Evolutionary conservation across 495 filamentous ascomycete species (phyloP).

Genomic region (Talaromyces adpressus): DNA sequence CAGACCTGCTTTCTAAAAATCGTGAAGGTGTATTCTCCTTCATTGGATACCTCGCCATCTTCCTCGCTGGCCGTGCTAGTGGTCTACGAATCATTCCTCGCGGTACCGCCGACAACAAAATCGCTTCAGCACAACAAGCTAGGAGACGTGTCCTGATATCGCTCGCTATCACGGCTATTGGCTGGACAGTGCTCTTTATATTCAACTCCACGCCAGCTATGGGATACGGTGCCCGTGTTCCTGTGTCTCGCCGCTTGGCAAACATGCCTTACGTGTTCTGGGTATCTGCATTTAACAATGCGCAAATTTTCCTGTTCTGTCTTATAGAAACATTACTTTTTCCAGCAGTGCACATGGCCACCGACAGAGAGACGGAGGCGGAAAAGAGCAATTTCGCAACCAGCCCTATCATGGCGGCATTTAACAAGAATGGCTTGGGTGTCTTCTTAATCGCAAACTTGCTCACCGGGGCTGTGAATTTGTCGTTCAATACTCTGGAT

Average conservation of each 20-base stretch:
- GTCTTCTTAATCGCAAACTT: slow-evolving; percentile 87
- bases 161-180: slow-evolving; percentile 49
- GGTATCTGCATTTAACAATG: slow-evolving; percentile 81
- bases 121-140: slow-evolving; percentile 24
- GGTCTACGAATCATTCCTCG: slow-evolving; percentile 74
- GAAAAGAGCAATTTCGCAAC: slow-evolving; percentile 64
- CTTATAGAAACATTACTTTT: slow-evolving; percentile 71
- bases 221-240: slow-evolving; percentile 55
- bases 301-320: slow-evolving; percentile 71
- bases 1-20: slow-evolving; percentile 75
- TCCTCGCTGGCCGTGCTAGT: slow-evolving; percentile 77
- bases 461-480: slow-evolving; percentile 80
- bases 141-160: slow-evolving; percentile 50
- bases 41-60: slow-evolving; percentile 88
- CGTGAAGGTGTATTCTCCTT: slow-evolving; percentile 93
- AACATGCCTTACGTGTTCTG: slow-evolving; percentile 93
- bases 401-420: slow-evolving; percentile 69
- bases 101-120: slow-evolving; percentile 20
- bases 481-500: slow-evolving; percentile 75
- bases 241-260: slow-evolving; percentile 80
- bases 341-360: slow-evolving; percentile 55
- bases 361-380: slow-evolving; percentile 30
- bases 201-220: slow-evolving; percentile 58
- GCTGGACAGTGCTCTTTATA: slow-evolving; percentile 63
- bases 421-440: slow-evolving; percentile 81